Evolutionary conservation across 1,139 yeast genomes (phyloP), one percentile per base, ranked within the genome.

Genomic region (Dujonia santamariae): DNA sequence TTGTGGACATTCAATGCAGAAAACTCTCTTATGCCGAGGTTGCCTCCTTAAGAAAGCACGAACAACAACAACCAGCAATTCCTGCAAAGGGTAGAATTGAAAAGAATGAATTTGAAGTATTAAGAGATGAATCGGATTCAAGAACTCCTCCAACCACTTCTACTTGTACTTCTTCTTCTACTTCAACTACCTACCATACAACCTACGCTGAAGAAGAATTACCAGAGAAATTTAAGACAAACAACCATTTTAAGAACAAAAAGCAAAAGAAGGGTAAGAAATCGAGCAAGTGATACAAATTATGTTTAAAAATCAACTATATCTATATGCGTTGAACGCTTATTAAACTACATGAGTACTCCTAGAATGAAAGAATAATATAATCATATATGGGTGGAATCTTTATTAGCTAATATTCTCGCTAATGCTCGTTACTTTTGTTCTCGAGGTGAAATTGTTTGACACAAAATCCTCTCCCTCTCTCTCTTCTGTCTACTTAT

Each of bases 11-110:
- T 36, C 56, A 58, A 37, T 52, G 48, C 40, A 55, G 58, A 35
- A 59, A 59, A 37, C 56, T 68, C 45, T 59, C 69, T 19, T 69
- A 68, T 39, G 75, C 75, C 12, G 74, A 69, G 43, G 75, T 59
- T 23, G 74, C 75, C 11, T 49, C 56, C 18, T 42, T 66, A 42
- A 34, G 24, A n/a, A 28, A 53, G 59, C 24, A 44, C 46, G 36
- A 38, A 49, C 36, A 52, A 48, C 38, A 40, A 38, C 23, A 35
- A 33, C 29, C 27, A 6, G 38, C 25, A 19, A 16, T 33, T 17
- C 40, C 38, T 14, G 34, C 35, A 14, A 31, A 30, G 11, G 39
- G 42, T 15, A 43, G 43, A 20, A 36, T 23, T 14, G 24, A 26
- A 17, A 23, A 28, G 27, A 36, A 37, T 19, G 41, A 26, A n/a